Evolutionary conservation across 768 basidiomycete genomes (phyloP).

Genomic region (Pleurotus pulmonarius): DNA sequence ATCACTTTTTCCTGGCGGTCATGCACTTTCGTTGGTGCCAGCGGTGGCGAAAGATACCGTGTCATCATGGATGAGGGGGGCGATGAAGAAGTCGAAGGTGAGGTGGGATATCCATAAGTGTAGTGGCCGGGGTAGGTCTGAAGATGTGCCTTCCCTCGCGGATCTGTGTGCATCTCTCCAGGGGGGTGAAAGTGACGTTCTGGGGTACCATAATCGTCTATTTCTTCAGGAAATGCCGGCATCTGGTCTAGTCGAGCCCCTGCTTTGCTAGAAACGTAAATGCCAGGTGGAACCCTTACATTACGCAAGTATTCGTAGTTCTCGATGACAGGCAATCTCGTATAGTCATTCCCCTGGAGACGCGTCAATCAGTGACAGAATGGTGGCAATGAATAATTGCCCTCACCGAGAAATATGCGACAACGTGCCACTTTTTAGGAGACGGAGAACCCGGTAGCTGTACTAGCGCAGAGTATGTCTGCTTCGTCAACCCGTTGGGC

Average conservation of each 20-base stretch:
- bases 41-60: conserved; percentile 7
- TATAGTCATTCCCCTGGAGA: conserved; percentile 62
- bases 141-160: conserved; percentile 1
- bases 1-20: conserved; percentile 5
- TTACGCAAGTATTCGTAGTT: conserved; percentile 70
- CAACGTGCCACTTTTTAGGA: conserved; percentile 60
- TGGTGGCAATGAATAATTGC: conserved; percentile 1
- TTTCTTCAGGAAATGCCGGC: conserved; percentile 44
- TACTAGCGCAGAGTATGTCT: conserved; percentile 60
- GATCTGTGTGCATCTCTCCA: not conserved
- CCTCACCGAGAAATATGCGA: conserved; percentile 76
- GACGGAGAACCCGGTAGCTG: conserved; percentile 38
- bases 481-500: conserved; percentile 58
- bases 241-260: conserved; percentile 37
- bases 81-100: conserved; percentile 11
- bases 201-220: conserved; percentile 25
- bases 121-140: not conserved
- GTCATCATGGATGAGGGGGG: conserved; percentile 10
- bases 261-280: conserved; percentile 71
- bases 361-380: not conserved
- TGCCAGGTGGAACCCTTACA: conserved; percentile 62
- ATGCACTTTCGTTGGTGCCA: not conserved
- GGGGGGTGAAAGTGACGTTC: conserved; percentile 24
- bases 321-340: conserved; percentile 67
- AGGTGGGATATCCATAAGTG: conserved; percentile 1